Evolutionary conservation across 163 green algal species (phyloP), one percentile per base, ranked within the genome.

Genomic region (Picocystis sp.): DNA sequence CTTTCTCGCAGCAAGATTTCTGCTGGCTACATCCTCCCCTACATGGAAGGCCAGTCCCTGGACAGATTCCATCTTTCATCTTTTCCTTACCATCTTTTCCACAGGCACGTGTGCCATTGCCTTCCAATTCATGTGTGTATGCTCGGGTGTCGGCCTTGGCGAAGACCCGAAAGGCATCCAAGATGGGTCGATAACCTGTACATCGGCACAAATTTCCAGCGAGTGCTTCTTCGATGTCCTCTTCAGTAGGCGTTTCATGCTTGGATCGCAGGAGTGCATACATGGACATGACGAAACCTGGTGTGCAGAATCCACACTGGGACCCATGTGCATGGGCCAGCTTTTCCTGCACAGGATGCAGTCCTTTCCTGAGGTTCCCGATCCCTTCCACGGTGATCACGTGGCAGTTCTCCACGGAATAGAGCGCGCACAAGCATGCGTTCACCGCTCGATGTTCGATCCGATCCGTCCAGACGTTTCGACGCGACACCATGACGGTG

Each of bases 231-330:
- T 97, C 89, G 38, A 98, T 94, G 33, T 84, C 66, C 34, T 74
- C 51, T 61, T 91, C 74, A 2, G 63, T 83, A 10, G 87, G 84
- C 11, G 48, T 6, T 22, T 63, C 48, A 10, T 58, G 41, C 41
- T 67, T 76, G 17, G 53, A 66, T 8, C 84, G 61, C 52, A 96
- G 75, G 62, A 97, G 69, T 8, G 67, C 55, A 55, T 94, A 94
- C 89, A 97, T 97, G 58, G 57, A 79, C 89, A 98, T 97, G 1
- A 97, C 87, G 67, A 98, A 98, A 14, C 89, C 89, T 9, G 89
- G 89, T 3, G 89, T 97, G 77, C 89, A 98, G 72, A 97, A 98
- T 22, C 89, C 89, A 66, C 89, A 98, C 71, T 98, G 89, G 1
- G 70, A 87, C 52, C 89, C 89, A 68, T 98, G 89, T 17, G 86